phyloP scores from a whole-genome alignment of 2,329 filamentous ascomycete genomes.

The Diaporthe sp. region DNA sequence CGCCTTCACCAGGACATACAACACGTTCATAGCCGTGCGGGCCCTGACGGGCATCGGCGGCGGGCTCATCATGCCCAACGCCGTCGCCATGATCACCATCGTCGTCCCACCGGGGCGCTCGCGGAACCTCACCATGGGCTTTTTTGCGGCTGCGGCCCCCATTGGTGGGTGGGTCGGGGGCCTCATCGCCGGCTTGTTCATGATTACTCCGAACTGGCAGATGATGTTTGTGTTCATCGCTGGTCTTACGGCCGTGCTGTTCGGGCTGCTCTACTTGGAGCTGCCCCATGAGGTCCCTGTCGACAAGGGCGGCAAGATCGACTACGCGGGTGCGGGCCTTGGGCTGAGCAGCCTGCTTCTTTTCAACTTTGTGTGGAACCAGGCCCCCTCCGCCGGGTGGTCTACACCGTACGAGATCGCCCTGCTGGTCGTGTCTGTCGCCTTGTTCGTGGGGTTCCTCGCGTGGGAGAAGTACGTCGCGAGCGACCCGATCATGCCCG shows the following conservation, averaged over 20 bases:
- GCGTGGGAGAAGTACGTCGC: conserved; percentile 55
- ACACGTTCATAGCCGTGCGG: conserved; percentile 54
- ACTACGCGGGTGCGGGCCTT: conserved; percentile 52
- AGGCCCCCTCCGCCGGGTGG: conserved; percentile 59
- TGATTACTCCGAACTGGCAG: conserved; percentile 48
- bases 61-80: conserved; percentile 62
- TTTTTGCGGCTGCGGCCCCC: conserved; percentile 59
- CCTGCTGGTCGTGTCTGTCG: conserved; percentile 49
- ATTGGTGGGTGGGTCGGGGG: conserved; percentile 56
- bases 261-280: conserved; percentile 35
- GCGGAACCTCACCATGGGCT: conserved; percentile 56
- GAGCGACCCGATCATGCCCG: conserved; percentile 55
- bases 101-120: conserved; percentile 57
- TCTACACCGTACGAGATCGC: conserved; percentile 52
- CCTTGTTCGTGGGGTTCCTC: conserved; percentile 45
- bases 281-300: conserved; percentile 44
- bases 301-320: conserved; percentile 50
- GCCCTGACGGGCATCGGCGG: conserved; percentile 62
- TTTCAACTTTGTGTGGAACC: conserved; percentile 63
- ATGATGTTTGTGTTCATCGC: conserved; percentile 54
- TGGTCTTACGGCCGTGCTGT: conserved; percentile 35
- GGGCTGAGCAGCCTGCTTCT: conserved; percentile 53
- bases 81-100: conserved; percentile 59
- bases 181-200: conserved; percentile 51
- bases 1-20: conserved; percentile 54